phyloP scores from a whole-genome alignment of 2,329 filamentous ascomycete species.

The Paracoccidioides brasiliensis region DNA sequence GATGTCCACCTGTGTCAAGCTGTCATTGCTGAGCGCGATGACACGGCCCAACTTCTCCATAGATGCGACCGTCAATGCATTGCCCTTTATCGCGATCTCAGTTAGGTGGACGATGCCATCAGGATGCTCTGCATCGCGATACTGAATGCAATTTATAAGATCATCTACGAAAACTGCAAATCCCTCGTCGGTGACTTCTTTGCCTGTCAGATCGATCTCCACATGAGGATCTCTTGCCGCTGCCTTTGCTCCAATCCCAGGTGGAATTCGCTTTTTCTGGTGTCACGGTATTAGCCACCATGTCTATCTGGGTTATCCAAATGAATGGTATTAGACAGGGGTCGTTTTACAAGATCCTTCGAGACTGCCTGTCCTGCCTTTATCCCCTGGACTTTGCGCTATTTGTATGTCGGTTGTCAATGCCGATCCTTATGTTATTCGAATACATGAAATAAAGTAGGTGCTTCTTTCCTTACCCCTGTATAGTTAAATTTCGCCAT shows the following conservation, averaged over 20 bases:
- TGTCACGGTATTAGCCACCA: constrained; percentile 6
- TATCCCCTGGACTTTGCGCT: constrained; percentile 35
- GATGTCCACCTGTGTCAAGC: constrained; percentile 36
- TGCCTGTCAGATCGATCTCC: constrained; percentile 35
- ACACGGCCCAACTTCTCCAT: constrained; percentile 31
- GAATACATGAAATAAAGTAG: neutral
- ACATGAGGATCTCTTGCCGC: constrained; percentile 24
- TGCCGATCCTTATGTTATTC: neutral
- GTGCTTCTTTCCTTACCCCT: constrained; percentile 19
- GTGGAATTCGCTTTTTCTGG: constrained; percentile 25
- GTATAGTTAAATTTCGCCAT: constrained; percentile 30
- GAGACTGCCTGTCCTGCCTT: constrained; percentile 35
- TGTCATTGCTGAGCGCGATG: constrained; percentile 29
- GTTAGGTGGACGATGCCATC: constrained; percentile 27
- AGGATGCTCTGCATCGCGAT: constrained; percentile 18
- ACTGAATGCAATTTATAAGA: constrained; percentile 28
- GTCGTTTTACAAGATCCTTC: constrained; percentile 27
- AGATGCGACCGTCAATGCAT: constrained; percentile 30
- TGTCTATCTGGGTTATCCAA: neutral
- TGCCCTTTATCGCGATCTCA: constrained; percentile 35
- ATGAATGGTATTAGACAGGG: neutral
- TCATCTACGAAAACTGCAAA: constrained; percentile 31
- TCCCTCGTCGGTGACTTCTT: constrained; percentile 35
- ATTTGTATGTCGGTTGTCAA: neutral
- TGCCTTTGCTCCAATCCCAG: constrained; percentile 16